phyloP scores from a whole-genome alignment of 495 filamentous ascomycete genomes.

The Tetracladium setigerum region DNA sequence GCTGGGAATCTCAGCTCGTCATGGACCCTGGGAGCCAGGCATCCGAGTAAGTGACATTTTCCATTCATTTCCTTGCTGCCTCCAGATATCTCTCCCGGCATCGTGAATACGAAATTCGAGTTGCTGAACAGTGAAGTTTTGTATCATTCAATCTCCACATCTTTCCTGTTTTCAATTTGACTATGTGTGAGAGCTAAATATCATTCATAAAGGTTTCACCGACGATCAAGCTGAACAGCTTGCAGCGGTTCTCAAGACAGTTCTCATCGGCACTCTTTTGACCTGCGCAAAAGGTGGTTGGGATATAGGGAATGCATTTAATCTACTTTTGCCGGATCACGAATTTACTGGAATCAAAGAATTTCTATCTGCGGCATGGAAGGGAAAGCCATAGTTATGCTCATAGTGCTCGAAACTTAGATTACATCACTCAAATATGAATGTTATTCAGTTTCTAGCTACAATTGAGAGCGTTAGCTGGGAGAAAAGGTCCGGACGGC shows the following conservation, averaged over 20 bases:
- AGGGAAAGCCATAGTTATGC: slow-evolving; percentile 28
- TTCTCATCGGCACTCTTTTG: slow-evolving; percentile 34
- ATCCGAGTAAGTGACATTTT: slow-evolving; percentile 23
- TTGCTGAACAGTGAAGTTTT: too few relatives aligned
- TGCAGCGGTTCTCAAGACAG: slow-evolving; percentile 13
- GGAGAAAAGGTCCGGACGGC: too few relatives aligned
- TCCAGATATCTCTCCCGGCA: too few relatives aligned
- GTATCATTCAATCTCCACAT: too few relatives aligned
- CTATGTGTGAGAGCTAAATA: too few relatives aligned
- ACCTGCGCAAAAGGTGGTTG: slow-evolving; percentile 30
- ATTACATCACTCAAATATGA: too few relatives aligned
- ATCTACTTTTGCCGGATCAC: slow-evolving; percentile 44
- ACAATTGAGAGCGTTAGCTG: too few relatives aligned
- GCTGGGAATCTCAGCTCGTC: slow-evolving; percentile 35
- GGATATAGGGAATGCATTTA: slow-evolving; percentile 43
- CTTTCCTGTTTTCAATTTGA: too few relatives aligned
- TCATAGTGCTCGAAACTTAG: too few relatives aligned
- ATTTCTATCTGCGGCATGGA: slow-evolving; percentile 41
- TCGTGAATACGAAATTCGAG: too few relatives aligned
- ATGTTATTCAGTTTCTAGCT: too few relatives aligned
- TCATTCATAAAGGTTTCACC: slow-evolving; percentile 17
- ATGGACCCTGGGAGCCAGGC: slow-evolving; percentile 33
- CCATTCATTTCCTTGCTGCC: too few relatives aligned
- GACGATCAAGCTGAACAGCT: slow-evolving; percentile 30
- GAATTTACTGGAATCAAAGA: slow-evolving; percentile 38